Conservation (phyloP, 306 rosid genomes). For the Dryas octopetala region DNA sequence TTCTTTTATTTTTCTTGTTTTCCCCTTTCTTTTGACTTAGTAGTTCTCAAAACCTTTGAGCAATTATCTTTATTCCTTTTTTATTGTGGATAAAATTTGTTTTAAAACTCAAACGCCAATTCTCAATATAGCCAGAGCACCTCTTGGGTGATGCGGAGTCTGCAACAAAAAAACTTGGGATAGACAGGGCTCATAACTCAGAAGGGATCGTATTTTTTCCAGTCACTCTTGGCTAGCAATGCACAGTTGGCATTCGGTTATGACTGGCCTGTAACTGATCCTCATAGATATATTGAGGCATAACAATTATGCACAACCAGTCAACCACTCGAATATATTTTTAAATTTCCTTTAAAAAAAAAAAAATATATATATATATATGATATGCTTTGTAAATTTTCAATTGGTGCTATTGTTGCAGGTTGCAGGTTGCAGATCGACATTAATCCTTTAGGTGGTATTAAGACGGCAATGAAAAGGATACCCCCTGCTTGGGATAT, state of each 20-base stretch:
- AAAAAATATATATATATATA: no score
- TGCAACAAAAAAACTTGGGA: conserved; percentile 65
- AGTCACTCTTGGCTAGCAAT: conserved; percentile 54
- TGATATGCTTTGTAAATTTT: neutral
- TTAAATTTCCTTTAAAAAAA: neutral
- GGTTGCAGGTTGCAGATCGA: conserved; percentile 39
- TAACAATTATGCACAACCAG: conserved; percentile 1
- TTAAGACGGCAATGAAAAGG: conserved; percentile 66
- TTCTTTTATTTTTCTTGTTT: neutral
- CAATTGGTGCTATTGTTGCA: conserved; percentile 31
- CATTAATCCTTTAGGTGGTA: conserved; percentile 68
- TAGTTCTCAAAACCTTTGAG: neutral
- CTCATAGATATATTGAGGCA: conserved; percentile 5
- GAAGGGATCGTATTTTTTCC: conserved; percentile 63
- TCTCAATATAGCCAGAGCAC: conserved; percentile 75
- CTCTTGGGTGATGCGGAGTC: conserved; percentile 64
- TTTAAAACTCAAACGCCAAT: conserved; percentile 17
- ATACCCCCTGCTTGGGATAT: conserved; percentile 53
- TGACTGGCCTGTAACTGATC: conserved; percentile 66
- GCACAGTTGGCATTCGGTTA: conserved; percentile 71
- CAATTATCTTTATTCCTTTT: neutral
- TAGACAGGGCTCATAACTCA: conserved; percentile 57
- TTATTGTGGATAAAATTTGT: neutral
- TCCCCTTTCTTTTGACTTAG: neutral
- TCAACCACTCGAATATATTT: no score